These are phyloP conservation scores for Colletotrichum sp. DNA, from an alignment of 2,329 filamentous ascomycete genomes.

Conservation along the genomic window DNA sequence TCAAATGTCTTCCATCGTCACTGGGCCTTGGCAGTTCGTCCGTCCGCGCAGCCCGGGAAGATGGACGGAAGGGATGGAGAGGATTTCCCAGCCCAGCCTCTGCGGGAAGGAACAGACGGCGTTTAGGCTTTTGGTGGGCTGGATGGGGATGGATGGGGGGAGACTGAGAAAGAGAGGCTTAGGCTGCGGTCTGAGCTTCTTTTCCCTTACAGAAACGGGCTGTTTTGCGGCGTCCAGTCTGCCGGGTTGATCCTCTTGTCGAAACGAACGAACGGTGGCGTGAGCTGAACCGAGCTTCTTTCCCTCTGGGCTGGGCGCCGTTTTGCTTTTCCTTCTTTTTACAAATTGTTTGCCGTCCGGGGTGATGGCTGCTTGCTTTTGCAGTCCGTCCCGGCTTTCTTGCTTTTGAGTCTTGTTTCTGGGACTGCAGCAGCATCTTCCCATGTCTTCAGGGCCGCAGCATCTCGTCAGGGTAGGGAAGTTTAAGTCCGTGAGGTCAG, in stretches of 20 bases:
- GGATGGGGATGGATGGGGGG: not conserved
- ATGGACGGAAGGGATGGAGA: not conserved
- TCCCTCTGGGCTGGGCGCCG: not conserved
- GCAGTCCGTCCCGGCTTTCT: not conserved
- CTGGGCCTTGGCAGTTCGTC: not conserved
- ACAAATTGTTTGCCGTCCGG: not conserved
- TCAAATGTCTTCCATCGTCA: not conserved
- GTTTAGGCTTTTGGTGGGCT: not conserved
- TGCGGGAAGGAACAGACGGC: not conserved
- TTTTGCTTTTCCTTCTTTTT: not conserved
- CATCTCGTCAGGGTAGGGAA: not conserved
- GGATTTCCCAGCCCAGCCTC: not conserved
- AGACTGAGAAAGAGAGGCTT: not conserved
- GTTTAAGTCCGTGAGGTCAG: not conserved
- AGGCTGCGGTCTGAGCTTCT: not conserved
- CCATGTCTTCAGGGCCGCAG: not conserved
- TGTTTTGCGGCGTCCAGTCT: not conserved
- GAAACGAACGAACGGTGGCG: not conserved
- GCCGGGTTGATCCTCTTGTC: not conserved
- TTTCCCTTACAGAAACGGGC: not conserved
- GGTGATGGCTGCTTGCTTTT: not conserved
- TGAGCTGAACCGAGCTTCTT: not conserved
- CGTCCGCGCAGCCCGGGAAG: not conserved
- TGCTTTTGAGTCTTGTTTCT: not conserved
- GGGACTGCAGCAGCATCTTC: not conserved